Conservation (phyloP, 169 alveolate species). For the Eimeria acervulina region DNA sequence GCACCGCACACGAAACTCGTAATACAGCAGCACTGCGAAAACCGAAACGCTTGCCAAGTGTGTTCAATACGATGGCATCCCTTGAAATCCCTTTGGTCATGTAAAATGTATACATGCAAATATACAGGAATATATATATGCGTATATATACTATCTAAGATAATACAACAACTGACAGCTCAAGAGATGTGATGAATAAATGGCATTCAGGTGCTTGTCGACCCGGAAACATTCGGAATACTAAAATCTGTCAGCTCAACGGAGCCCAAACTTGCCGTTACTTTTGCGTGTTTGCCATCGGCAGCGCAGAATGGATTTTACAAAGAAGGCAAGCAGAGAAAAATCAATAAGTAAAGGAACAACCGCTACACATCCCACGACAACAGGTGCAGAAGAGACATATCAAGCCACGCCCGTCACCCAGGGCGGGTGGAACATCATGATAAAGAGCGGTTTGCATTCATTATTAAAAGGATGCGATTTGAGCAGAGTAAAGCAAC, state of each 20-base stretch:
- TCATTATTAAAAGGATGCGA: neutral
- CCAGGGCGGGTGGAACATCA: slow-evolving; percentile 64
- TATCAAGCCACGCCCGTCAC: slow-evolving; percentile 10
- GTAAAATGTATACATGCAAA: neutral
- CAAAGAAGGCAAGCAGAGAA: neutral
- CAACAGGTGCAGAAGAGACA: slow-evolving; percentile 17
- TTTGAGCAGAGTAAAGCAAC: neutral
- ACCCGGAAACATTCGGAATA: slow-evolving; percentile 52
- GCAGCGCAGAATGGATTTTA: neutral
- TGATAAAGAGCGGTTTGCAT: slow-evolving; percentile 12
- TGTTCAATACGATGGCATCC: neutral
- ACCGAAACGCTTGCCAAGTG: slow-evolving; percentile 16
- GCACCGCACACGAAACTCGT: slow-evolving; percentile 69
- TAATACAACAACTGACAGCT: neutral
- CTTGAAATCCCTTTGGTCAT: neutral
- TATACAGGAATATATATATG: neutral
- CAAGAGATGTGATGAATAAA: neutral
- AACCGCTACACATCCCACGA: too few relatives aligned
- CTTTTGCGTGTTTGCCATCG: slow-evolving; percentile 17
- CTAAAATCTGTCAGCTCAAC: slow-evolving; percentile 15
- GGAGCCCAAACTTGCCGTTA: slow-evolving; percentile 61
- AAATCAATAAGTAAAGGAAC: neutral
- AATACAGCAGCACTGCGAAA: slow-evolving; percentile 72
- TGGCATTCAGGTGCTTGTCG: slow-evolving; percentile 31
- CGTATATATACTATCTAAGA: neutral